phyloP scores from a whole-genome alignment of 2,329 filamentous ascomycete species.

The Ophiostoma ulmi region DNA sequence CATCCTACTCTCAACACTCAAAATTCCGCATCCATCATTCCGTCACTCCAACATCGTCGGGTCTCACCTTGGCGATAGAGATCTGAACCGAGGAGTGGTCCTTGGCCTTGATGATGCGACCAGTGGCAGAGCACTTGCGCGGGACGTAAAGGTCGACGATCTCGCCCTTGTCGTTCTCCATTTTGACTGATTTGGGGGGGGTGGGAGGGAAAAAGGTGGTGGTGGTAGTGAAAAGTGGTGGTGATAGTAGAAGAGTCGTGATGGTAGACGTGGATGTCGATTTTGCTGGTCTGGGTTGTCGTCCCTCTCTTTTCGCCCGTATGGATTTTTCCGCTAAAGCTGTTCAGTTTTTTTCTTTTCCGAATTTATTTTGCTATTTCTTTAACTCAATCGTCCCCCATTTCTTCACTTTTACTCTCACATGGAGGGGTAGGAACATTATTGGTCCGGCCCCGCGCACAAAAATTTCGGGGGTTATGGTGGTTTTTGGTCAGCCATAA shows the following conservation, averaged over 20 bases:
- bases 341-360: conserved; percentile 11
- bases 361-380: not conserved
- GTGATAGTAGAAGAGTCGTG: conserved; percentile 18
- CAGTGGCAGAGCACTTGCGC: conserved; percentile 97
- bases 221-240: conserved; percentile 32
- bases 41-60: not conserved
- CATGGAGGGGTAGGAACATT: conserved; percentile 22
- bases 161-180: conserved; percentile 86
- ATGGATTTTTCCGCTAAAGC: conserved; percentile 18
- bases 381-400: not conserved
- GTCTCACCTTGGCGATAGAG: conserved; percentile 70
- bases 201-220: conserved; percentile 29
- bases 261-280: conserved; percentile 12
- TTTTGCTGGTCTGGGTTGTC: not conserved
- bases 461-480: conserved; percentile 21
- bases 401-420: not conserved
- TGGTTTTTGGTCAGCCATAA: conserved; percentile 15
- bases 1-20: not conserved
- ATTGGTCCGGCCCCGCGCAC: conserved; percentile 23
- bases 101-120: conserved; percentile 99
- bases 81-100: conserved; percentile 99
- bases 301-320: conserved; percentile 8
- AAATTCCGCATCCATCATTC: not conserved
- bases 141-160: conserved; percentile 65
- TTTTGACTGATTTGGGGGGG: conserved; percentile 43